phyloP scores from a whole-genome alignment of 1,284 basidiomycete genomes.

The Tilletia walkeri region DNA sequence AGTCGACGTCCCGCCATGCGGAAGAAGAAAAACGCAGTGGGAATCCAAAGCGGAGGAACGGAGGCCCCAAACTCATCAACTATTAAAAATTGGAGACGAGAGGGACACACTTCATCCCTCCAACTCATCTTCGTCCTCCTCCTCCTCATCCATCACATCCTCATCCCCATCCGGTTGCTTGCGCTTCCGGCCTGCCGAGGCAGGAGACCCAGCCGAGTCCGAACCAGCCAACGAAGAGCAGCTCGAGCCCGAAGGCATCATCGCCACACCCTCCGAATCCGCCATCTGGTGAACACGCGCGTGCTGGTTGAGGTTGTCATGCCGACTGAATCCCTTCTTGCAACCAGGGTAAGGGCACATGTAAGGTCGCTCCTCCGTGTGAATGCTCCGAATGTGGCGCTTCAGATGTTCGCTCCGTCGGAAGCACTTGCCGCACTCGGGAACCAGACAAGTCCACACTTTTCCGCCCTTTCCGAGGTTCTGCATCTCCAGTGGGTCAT shows the following conservation, averaged over 20 bases:
- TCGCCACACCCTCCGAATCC: neutral
- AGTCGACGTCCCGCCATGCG: neutral
- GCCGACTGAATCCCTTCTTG: slow-evolving; percentile 47
- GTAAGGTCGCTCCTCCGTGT: slow-evolving; percentile 53
- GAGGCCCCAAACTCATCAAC: too few species aligned
- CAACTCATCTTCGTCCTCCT: neutral
- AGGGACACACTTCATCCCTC: neutral
- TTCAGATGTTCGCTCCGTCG: slow-evolving; percentile 52
- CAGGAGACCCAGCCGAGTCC: neutral
- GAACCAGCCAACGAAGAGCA: neutral
- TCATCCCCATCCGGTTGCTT: neutral
- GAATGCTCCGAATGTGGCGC: slow-evolving; percentile 49
- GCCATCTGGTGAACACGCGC: slow-evolving; percentile 39
- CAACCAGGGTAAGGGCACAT: slow-evolving; percentile 44
- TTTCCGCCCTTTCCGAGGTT: slow-evolving; percentile 52
- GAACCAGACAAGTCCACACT: slow-evolving; percentile 52
- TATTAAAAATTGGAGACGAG: too few species aligned
- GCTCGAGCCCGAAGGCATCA: neutral
- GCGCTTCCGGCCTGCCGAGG: slow-evolving; percentile 3
- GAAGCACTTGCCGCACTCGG: slow-evolving; percentile 51
- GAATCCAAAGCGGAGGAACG: neutral
- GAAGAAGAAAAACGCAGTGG: neutral
- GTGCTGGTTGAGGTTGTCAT: slow-evolving; percentile 53
- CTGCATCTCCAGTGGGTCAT: slow-evolving; percentile 49
- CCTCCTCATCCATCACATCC: slow-evolving; percentile 9